Evolutionary conservation across 169 alveolate species (phyloP).

Genomic region (Plasmodium sp.): DNA sequence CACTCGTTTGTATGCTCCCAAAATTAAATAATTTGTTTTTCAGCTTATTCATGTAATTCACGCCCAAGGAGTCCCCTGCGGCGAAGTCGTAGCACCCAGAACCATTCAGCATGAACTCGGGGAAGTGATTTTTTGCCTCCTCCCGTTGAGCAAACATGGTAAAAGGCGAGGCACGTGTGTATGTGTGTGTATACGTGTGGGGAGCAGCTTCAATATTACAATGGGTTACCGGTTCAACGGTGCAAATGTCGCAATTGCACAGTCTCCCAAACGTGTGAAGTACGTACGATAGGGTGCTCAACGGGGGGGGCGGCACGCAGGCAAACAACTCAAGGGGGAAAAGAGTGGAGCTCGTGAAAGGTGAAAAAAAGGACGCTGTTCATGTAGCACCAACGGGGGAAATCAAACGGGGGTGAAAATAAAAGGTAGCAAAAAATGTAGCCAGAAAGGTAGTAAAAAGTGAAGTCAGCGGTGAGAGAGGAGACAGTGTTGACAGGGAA

Average conservation of each 20-base stretch:
- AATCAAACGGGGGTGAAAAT: neutral
- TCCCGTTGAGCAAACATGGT: conserved; percentile 10
- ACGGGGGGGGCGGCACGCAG: neutral
- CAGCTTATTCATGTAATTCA: neutral
- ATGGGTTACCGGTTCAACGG: neutral
- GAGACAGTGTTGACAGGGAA: neutral
- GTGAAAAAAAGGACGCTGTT: neutral
- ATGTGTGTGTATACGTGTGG: too few species aligned
- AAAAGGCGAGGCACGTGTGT: neutral
- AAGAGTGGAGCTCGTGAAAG: neutral
- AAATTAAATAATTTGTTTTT: neutral
- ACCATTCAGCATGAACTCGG: neutral
- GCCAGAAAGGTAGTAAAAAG: neutral
- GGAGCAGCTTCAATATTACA: neutral
- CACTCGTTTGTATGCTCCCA: neutral
- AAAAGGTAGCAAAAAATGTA: neutral
- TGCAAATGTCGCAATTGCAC: neutral
- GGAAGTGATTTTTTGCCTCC: neutral
- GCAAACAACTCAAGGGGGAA: neutral
- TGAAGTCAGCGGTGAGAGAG: neutral
- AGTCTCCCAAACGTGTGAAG: neutral
- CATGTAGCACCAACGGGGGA: neutral
- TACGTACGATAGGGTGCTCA: neutral
- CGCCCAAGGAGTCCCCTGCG: neutral
- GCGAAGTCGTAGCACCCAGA: neutral